Base-by-base conservation (phyloP, 2,329 filamentous ascomycete species). In the Arthrobotrys megalospora region DNA sequence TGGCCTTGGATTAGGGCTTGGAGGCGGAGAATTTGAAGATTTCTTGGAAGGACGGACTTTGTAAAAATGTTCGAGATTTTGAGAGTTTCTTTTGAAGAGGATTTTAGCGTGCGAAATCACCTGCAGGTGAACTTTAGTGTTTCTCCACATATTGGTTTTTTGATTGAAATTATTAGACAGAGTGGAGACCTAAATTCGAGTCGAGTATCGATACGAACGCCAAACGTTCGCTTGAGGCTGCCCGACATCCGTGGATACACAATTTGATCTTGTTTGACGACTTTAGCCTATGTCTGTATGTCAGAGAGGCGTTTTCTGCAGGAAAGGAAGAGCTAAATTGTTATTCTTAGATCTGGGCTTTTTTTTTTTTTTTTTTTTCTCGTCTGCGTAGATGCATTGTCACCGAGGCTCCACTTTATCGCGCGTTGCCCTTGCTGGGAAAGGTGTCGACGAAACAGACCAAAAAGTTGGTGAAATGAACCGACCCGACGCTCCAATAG, bases 191-290 rank as follows among this genome's bases (percentile, higher is more conserved):
- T 38, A 1, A 45, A 32, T 60, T 60, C 19, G 52, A 45, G 24
- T 34, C 47, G 50, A 41, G 45, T 45, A 60, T 73, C 60, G 69
- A 66, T 70, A 62, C 53, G 69, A 65, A 65, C 38, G 60, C 48
- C 41, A 58, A 72, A 73, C 69, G 69, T 73, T 73, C 69, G 69
- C 69, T 73, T 73, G 69, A 73, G 69, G 69, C 69, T 73, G 69
- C 32, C 69, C 60, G 69, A 66, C 48, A 73, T 65, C 69, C 69
- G 69, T 73, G 69, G 60, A 66, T 73, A 73, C 69, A 47, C 55
- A 60, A 71, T 41, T 28, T 72, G 43, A 60, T 41, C 32, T 60
- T 60, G 55, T 47, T 41, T 48, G 19, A 52, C 69, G 50, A 58
- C 36, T 55, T 73, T 73, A 66, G 69, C 69, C 69, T 73, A 50